Evolutionary conservation across 1,139 yeast species (phyloP).

Genomic region (Sugiyamaella grinbergsii): DNA sequence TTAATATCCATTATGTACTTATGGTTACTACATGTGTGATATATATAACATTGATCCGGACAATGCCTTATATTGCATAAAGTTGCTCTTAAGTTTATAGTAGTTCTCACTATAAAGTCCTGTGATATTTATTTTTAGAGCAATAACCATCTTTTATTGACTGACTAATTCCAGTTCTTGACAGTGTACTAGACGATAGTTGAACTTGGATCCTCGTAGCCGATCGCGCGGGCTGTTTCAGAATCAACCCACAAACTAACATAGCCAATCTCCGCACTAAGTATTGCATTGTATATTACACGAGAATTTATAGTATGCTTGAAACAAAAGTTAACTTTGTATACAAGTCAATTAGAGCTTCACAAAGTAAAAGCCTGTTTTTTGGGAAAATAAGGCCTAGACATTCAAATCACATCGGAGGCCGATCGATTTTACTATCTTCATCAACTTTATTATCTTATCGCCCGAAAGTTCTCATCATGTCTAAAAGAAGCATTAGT

Average conservation of each 20-base stretch:
- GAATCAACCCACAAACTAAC: not conserved
- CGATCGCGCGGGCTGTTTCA: not conserved
- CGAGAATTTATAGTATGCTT: too few species aligned
- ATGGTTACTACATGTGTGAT: too few species aligned
- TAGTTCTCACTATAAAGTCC: too few species aligned
- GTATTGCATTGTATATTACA: not conserved
- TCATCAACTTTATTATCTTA: not conserved
- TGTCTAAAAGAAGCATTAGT: slow-evolving; percentile 16
- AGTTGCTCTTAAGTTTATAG: too few species aligned
- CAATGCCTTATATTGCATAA: too few species aligned
- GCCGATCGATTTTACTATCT: not conserved
- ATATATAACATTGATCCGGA: too few species aligned
- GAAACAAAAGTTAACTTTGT: not conserved
- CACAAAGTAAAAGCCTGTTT: not conserved
- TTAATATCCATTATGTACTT: too few species aligned
- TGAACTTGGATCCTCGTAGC: too few species aligned
- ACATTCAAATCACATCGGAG: not conserved
- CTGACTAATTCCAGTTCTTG: too few species aligned
- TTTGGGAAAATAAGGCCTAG: not conserved
- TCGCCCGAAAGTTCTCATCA: not conserved
- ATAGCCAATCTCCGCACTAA: not conserved
- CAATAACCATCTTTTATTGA: too few species aligned
- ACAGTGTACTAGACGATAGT: too few species aligned
- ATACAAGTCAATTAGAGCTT: not conserved
- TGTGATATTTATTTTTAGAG: too few species aligned